Conservation (phyloP, 2,329 filamentous ascomycete genomes). For the Diplodia intermedia region DNA sequence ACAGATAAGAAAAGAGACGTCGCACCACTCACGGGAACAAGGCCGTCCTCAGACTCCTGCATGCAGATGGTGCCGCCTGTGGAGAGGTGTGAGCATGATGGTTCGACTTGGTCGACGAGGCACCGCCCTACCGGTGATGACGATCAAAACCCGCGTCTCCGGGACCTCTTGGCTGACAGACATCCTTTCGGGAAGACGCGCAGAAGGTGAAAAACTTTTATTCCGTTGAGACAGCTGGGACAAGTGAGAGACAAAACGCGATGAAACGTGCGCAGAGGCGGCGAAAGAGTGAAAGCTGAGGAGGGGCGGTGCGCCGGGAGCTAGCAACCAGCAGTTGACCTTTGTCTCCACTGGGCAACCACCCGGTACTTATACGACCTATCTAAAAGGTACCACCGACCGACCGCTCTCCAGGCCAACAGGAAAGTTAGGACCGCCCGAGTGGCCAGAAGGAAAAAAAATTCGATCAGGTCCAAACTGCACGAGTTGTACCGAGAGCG, state of each 20-base stretch:
- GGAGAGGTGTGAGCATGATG: conserved; percentile 6
- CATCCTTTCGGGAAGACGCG: conserved; percentile 6
- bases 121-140: conserved; percentile 73
- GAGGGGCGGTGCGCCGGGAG: not conserved
- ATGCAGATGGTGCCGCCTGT: conserved; percentile 83
- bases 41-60: conserved; percentile 78
- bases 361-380: conserved; percentile 8
- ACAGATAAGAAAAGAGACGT: not conserved
- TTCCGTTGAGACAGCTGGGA: not conserved
- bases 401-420: conserved; percentile 3
- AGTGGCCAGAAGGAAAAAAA: conserved; percentile 8
- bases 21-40: conserved; percentile 68
- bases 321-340: not conserved
- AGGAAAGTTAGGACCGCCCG: not conserved
- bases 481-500: conserved; percentile 23
- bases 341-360: conserved; percentile 3
- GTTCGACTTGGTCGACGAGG: not conserved
- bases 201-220: not conserved
- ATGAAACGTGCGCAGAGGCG: not conserved
- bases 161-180: conserved; percentile 49
- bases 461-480: conserved; percentile 19
- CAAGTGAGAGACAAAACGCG: not conserved
- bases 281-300: not conserved
- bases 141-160: conserved; percentile 83
- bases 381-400: not conserved